These are phyloP conservation scores for Penicillium diatomitis DNA, from an alignment of 495 filamentous ascomycete species.

Conservation along the genomic window DNA sequence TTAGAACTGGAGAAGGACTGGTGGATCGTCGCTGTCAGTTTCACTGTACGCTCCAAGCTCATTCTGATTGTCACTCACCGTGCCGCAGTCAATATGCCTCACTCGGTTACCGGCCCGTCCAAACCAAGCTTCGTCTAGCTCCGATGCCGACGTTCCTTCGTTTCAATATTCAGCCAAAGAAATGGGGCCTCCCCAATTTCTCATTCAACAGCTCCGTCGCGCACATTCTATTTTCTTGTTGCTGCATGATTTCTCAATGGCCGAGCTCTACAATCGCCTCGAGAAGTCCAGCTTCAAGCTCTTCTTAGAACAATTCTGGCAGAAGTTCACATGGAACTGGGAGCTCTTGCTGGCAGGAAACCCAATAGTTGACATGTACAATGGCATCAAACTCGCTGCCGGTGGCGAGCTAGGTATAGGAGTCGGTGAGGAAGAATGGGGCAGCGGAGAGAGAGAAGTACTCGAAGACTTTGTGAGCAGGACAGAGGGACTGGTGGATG, in stretches of 20 bases:
- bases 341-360: conserved; percentile 85
- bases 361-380: conserved; percentile 67
- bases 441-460: conserved; percentile 84
- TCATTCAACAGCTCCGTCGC: conserved; percentile 70
- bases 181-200: conserved; percentile 68
- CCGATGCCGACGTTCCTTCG: conserved; percentile 9
- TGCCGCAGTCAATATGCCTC: conserved; percentile 58
- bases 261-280: conserved; percentile 55
- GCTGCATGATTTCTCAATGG: conserved; percentile 67
- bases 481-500: conserved; percentile 64
- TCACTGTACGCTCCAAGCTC: conserved; percentile 8
- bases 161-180: conserved; percentile 82
- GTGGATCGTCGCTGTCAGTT: conserved; percentile 82
- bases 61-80: conserved; percentile 12
- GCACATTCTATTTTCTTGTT: conserved; percentile 81
- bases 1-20: conserved; percentile 80
- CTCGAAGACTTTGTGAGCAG: conserved; percentile 67
- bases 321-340: conserved; percentile 71
- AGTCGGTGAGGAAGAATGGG: conserved; percentile 88
- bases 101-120: conserved; percentile 43
- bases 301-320: conserved; percentile 74
- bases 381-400: conserved; percentile 80
- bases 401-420: conserved; percentile 88
- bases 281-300: conserved; percentile 49
- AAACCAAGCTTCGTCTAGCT: conserved; percentile 14